Conservation (phyloP, 2,329 filamentous ascomycete species). For the Endocalyx cinctus region DNA sequence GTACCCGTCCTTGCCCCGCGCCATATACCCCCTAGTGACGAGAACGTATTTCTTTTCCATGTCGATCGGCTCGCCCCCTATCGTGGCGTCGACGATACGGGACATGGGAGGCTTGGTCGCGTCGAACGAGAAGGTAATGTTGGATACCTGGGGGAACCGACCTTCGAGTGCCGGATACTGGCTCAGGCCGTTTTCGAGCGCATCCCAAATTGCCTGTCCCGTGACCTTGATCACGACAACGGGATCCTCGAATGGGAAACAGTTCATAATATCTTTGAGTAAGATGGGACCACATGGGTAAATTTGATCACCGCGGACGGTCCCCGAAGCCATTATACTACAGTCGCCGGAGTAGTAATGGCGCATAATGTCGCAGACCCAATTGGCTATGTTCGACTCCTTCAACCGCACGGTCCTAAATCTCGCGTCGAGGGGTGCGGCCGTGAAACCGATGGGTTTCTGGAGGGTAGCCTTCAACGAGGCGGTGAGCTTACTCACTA, state of each 20-base stretch:
- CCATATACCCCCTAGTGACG: constrained; percentile 85
- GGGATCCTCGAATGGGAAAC: constrained; percentile 90
- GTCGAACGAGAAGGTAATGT: constrained; percentile 72
- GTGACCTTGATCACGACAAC: constrained; percentile 71
- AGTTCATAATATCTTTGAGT: constrained; percentile 79
- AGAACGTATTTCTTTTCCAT: constrained; percentile 63
- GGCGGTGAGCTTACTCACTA: constrained; percentile 66
- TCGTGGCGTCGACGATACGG: constrained; percentile 57
- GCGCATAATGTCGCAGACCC: constrained; percentile 88
- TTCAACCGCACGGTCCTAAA: constrained; percentile 74
- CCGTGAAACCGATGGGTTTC: constrained; percentile 79
- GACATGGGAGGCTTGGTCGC: constrained; percentile 54
- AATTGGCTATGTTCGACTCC: constrained; percentile 86
- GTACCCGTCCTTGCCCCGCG: constrained; percentile 81
- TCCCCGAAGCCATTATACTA: constrained; percentile 78
- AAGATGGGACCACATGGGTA: constrained; percentile 76
- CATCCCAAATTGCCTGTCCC: constrained; percentile 70
- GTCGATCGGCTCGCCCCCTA: constrained; percentile 60
- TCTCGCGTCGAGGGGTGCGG: constrained; percentile 75
- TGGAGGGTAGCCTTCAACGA: constrained; percentile 72
- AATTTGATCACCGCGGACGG: constrained; percentile 82
- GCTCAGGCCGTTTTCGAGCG: constrained; percentile 78
- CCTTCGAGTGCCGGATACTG: constrained; percentile 80
- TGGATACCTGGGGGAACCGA: constrained; percentile 81
- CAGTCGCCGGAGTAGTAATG: constrained; percentile 78